A percentile compares a stretch with the other conserved stretches of the same genome.
phyloP scores from a whole-genome alignment of 163 green algal species.

The Dunaliella salina region DNA sequence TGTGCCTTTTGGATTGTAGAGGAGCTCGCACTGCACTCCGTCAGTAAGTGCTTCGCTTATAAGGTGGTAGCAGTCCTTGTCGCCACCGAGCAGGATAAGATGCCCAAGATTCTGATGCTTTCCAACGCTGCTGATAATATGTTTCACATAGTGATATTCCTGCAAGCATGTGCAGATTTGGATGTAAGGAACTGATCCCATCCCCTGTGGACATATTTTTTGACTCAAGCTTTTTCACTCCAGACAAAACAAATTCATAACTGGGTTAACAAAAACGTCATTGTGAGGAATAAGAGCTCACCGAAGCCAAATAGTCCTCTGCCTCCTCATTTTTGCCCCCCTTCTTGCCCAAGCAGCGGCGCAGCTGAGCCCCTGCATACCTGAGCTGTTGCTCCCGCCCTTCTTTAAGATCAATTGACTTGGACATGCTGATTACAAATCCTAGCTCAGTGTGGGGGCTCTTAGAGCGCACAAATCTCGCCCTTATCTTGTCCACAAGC shows the following conservation, averaged over 20 bases:
- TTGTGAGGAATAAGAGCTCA: not conserved
- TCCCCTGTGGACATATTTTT: not conserved
- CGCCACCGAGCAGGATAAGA: not conserved
- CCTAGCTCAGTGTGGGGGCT: not conserved
- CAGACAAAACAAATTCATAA: not conserved
- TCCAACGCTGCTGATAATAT: not conserved
- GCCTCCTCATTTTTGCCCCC: not conserved
- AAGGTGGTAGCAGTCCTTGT: not conserved
- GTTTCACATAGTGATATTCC: not conserved
- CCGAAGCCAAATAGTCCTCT: not conserved
- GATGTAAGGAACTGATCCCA: not conserved
- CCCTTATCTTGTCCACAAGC: not conserved
- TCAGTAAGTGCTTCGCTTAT: not conserved
- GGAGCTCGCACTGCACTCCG: not conserved
- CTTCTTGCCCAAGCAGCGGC: not conserved
- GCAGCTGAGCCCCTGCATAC: not conserved
- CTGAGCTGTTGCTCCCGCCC: not conserved
- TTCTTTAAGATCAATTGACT: not conserved
- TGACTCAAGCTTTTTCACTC: not conserved
- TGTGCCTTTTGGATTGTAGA: not conserved
- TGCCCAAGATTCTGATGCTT: not conserved
- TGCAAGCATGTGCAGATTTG: not conserved
- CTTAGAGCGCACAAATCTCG: not conserved
- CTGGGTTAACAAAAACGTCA: not conserved
- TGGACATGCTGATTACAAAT: not conserved